Conservation (phyloP, 805 yeast genomes). For the Ogataea paraovalis region DNA sequence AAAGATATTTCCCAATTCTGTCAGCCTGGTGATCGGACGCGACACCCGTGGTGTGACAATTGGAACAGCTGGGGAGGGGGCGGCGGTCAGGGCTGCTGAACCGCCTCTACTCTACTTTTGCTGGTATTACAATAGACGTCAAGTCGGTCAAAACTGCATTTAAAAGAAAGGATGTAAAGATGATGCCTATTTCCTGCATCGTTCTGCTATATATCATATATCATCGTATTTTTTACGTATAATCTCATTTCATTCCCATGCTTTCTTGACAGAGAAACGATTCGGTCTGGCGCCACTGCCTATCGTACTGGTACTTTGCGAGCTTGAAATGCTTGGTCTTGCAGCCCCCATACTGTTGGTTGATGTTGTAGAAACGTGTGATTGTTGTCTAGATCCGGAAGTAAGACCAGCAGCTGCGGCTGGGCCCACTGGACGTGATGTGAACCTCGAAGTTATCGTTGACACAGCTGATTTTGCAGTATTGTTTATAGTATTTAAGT, state of each 20-base stretch:
- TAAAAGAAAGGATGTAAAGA: too few species aligned
- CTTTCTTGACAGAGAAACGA: constrained; percentile 7
- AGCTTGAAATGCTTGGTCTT: neutral
- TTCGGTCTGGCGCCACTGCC: neutral
- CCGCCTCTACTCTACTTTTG: too few species aligned
- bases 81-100: neutral
- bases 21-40: neutral
- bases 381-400: neutral
- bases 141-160: too few species aligned
- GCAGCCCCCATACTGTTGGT: neutral
- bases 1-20: neutral
- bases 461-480: constrained; percentile 8
- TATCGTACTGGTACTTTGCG: neutral
- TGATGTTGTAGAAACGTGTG: neutral
- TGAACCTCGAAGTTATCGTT: constrained; percentile 12
- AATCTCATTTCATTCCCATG: constrained; percentile 9
- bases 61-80: neutral
- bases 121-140: too few species aligned
- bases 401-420: neutral
- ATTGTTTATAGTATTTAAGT: neutral
- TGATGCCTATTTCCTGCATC: too few species aligned
- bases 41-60: neutral
- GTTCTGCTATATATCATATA: too few species aligned
- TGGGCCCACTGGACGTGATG: constrained; percentile 1
- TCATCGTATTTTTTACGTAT: too few species aligned